phyloP scores from a whole-genome alignment of 2,329 filamentous ascomycete species.

The Ceratocystis cacaofunesta region DNA sequence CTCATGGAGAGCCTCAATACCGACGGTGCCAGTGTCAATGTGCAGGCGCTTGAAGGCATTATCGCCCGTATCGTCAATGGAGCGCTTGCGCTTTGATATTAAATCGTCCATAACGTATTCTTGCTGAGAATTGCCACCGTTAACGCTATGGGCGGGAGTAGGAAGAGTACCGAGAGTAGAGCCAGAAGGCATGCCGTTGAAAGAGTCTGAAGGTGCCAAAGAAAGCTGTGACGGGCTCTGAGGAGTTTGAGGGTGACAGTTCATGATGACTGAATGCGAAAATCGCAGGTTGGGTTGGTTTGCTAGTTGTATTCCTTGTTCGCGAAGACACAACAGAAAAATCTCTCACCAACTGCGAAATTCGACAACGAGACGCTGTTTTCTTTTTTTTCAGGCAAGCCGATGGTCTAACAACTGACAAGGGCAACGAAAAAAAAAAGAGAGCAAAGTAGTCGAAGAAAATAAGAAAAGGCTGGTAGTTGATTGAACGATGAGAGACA shows the following conservation, averaged over 20 bases:
- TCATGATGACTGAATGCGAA: slow-evolving; percentile 36
- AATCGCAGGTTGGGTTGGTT: neutral
- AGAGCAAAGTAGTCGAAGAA: too few relatives aligned
- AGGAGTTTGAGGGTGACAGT: slow-evolving; percentile 52
- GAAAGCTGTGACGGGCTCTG: slow-evolving; percentile 51
- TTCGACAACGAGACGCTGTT: neutral
- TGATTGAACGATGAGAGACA: neutral
- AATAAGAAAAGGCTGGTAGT: too few relatives aligned
- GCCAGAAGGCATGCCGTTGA: slow-evolving; percentile 35
- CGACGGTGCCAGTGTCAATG: slow-evolving; percentile 38
- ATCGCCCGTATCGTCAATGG: slow-evolving; percentile 40
- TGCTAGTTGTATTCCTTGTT: neutral
- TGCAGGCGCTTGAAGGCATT: slow-evolving; percentile 47
- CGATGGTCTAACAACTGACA: neutral
- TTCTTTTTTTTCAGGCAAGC: neutral
- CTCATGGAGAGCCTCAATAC: slow-evolving; percentile 49
- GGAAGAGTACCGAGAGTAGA: slow-evolving; percentile 38
- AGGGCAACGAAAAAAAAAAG: neutral
- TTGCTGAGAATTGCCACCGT: slow-evolving; percentile 34
- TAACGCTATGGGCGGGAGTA: slow-evolving; percentile 49
- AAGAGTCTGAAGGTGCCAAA: slow-evolving; percentile 38
- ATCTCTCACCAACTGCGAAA: neutral
- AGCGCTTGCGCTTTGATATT: slow-evolving; percentile 47
- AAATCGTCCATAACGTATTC: slow-evolving; percentile 30
- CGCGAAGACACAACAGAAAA: neutral